Conservation (phyloP, 2,329 filamentous ascomycete species). For the Neonectria coccinea region DNA sequence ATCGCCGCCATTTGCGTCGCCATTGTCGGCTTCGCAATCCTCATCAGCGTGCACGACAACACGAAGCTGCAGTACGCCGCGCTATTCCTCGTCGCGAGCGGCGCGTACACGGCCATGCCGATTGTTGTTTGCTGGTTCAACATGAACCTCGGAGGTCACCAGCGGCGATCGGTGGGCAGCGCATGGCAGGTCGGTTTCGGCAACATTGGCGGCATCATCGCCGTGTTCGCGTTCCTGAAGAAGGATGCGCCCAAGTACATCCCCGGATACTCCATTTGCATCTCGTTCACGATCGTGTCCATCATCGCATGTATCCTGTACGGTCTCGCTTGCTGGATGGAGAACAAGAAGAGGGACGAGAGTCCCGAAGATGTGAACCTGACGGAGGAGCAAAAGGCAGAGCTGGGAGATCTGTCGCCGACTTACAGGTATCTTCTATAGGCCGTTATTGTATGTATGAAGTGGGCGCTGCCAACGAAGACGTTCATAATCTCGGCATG, state of each 20-base stretch:
- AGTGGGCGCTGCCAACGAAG: background rate
- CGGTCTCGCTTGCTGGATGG: conserved; percentile 64
- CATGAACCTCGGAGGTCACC: conserved; percentile 82
- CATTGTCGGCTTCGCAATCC: conserved; percentile 80
- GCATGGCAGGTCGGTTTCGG: conserved; percentile 85
- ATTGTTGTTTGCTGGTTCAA: conserved; percentile 87
- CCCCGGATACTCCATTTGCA: conserved; percentile 80
- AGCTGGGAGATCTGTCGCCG: conserved; percentile 69
- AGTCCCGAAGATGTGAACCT: conserved; percentile 56
- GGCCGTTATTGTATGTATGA: background rate
- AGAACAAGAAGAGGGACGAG: conserved; percentile 71
- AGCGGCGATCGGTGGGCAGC: conserved; percentile 75
- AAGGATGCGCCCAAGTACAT: conserved; percentile 76
- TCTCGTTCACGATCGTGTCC: conserved; percentile 78
- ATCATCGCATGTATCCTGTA: conserved; percentile 72
- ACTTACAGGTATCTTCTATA: conserved; percentile 71
- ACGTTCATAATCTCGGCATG: background rate
- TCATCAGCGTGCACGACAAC: conserved; percentile 78
- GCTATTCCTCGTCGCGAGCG: conserved; percentile 84
- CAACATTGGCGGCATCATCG: conserved; percentile 83
- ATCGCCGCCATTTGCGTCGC: conserved; percentile 75
- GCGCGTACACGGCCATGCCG: conserved; percentile 89
- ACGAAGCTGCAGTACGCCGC: conserved; percentile 77
- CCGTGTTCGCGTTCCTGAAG: conserved; percentile 75
- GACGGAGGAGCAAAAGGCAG: conserved; percentile 71